Conservation (phyloP, 768 basidiomycete genomes). For the Tricholoma sp. region DNA sequence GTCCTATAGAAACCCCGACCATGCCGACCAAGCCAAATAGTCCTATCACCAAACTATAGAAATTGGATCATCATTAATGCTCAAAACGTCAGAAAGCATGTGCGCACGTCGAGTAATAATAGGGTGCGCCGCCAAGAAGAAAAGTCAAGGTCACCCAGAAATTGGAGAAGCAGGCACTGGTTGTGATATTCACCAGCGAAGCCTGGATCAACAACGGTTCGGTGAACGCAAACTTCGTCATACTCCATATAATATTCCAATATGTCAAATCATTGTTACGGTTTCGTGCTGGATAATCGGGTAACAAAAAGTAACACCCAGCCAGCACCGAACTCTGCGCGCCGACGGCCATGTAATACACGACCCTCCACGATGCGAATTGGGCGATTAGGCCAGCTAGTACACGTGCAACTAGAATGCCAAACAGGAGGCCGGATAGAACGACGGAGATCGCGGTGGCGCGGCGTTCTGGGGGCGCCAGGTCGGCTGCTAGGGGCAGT, state of each 20-base stretch:
- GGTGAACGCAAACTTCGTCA: slow-evolving; percentile 71
- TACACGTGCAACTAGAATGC: slow-evolving; percentile 70
- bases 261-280: slow-evolving; percentile 59
- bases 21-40: too few relatives aligned
- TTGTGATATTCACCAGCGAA: slow-evolving; percentile 54
- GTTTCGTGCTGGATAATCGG: slow-evolving; percentile 82
- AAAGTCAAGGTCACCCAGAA: slow-evolving; percentile 81
- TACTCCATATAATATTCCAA: slow-evolving; percentile 64
- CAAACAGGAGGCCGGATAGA: slow-evolving; percentile 61
- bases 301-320: slow-evolving; percentile 59
- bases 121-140: slow-evolving; percentile 71
- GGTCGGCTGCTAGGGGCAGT: slow-evolving; percentile 73
- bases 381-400: slow-evolving; percentile 72
- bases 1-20: slow-evolving; percentile 66
- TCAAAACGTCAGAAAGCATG: too few relatives aligned
- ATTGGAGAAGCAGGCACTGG: slow-evolving; percentile 53
- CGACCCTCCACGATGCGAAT: slow-evolving; percentile 65
- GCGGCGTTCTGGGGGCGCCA: slow-evolving; percentile 69
- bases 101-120: slow-evolving; percentile 70
- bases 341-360: slow-evolving; percentile 76
- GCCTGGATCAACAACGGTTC: slow-evolving; percentile 77
- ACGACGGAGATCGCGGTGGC: slow-evolving; percentile 77
- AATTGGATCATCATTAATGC: slow-evolving; percentile 57
- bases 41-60: slow-evolving; percentile 71
- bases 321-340: slow-evolving; percentile 56